Evolutionary conservation across 2,329 filamentous ascomycete species (phyloP).

Genomic region (Neocucurbitaria cava): DNA sequence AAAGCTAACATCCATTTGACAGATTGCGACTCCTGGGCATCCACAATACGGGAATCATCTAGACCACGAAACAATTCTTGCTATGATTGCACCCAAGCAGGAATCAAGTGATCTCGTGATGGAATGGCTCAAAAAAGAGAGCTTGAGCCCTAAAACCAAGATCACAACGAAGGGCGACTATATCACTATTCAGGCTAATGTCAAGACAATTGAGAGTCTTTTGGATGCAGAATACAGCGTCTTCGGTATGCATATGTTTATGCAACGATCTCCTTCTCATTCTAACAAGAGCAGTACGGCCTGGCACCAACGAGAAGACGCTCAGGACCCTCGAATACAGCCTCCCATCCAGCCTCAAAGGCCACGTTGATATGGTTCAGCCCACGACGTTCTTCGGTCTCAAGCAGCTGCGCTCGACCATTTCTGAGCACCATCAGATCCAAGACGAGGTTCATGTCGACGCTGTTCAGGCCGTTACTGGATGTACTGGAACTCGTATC

Average conservation of each 20-base stretch:
- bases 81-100: slow-evolving; percentile 58
- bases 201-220: slow-evolving; percentile 58
- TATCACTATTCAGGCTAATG: slow-evolving; percentile 58
- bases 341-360: slow-evolving; percentile 40
- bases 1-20: slow-evolving; percentile 1
- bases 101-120: slow-evolving; percentile 58
- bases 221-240: slow-evolving; percentile 53
- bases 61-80: slow-evolving; percentile 54
- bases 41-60: slow-evolving; percentile 61
- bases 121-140: slow-evolving; percentile 60
- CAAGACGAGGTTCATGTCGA: slow-evolving; percentile 10
- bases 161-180: slow-evolving; percentile 61
- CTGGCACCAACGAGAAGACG: slow-evolving; percentile 15
- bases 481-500: slow-evolving; percentile 23
- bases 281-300: slow-evolving; percentile 12
- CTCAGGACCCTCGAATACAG: slow-evolving; percentile 22
- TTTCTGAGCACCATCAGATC: slow-evolving; percentile 22
- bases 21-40: slow-evolving; percentile 59
- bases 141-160: slow-evolving; percentile 45
- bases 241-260: slow-evolving; percentile 40
- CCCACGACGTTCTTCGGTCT: slow-evolving; percentile 55
- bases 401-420: slow-evolving; percentile 23
- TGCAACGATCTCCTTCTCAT: neutral
- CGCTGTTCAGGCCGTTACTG: slow-evolving; percentile 16
- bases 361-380: slow-evolving; percentile 56